Conservation (phyloP, 2,329 filamentous ascomycete genomes). For the Diplodia seriata region DNA sequence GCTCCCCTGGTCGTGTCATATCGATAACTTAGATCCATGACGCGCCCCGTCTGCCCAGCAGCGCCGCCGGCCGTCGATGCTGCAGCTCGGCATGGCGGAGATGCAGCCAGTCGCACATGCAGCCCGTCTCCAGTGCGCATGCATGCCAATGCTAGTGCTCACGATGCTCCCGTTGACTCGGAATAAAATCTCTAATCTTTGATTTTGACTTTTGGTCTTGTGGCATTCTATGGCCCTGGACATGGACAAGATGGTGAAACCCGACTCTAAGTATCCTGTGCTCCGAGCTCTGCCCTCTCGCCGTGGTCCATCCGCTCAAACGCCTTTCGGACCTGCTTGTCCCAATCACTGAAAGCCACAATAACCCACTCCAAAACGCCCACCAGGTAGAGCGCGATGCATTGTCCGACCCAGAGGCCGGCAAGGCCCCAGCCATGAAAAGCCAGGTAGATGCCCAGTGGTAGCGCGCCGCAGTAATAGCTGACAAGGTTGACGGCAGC, state of each 20-base stretch:
- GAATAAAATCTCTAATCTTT: too few relatives aligned
- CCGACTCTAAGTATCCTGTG: conserved; percentile 17
- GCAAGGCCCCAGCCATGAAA: conserved; percentile 84
- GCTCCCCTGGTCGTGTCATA: background rate
- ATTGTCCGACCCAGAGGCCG: conserved; percentile 85
- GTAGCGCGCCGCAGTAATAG: conserved; percentile 83
- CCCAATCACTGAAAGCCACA: conserved; percentile 79
- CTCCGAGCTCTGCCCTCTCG: conserved; percentile 51
- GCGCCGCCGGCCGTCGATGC: conserved; percentile 14
- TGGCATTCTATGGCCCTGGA: too few relatives aligned
- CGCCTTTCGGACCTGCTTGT: conserved; percentile 73
- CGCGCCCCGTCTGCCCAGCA: conserved; percentile 8
- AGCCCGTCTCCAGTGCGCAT: too few relatives aligned
- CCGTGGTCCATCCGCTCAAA: conserved; percentile 71
- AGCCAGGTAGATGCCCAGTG: conserved; percentile 81
- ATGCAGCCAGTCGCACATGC: background rate
- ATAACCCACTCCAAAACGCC: conserved; percentile 80
- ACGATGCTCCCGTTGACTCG: too few relatives aligned
- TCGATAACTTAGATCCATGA: conserved; percentile 12
- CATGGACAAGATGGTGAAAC: background rate
- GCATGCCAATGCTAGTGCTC: too few relatives aligned
- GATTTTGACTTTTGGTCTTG: background rate
- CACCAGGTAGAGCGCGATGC: conserved; percentile 74
- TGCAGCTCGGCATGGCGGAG: background rate
- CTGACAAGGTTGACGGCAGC: conserved; percentile 81